Conservation (phyloP, 257 asterid species). For the Fraxinus cuspidata region DNA sequence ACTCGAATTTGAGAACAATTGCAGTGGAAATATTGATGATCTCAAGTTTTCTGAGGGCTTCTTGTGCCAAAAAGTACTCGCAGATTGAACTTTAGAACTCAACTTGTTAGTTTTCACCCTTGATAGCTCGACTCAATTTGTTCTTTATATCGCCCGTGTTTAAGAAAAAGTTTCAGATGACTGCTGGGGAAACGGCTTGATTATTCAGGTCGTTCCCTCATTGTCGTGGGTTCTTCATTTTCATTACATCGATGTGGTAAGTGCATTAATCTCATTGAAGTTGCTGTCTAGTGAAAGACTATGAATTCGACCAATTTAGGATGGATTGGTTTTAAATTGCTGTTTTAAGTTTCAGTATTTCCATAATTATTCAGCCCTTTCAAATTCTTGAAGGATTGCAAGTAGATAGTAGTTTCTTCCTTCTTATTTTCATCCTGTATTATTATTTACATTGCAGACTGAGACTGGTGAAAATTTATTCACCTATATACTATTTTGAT, state of each 20-base stretch:
- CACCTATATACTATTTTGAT: constrained; percentile 24
- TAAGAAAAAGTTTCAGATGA: too few species aligned
- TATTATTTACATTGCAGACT: constrained; percentile 22
- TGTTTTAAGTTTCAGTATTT: constrained; percentile 16
- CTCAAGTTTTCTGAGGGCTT: not conserved
- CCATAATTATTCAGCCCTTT: constrained; percentile 20
- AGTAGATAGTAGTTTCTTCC: constrained; percentile 28
- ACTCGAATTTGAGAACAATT: constrained; percentile 22
- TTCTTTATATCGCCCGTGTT: too few species aligned
- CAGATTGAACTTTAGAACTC: too few species aligned
- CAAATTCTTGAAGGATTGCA: constrained; percentile 35
- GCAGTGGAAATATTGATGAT: not conserved
- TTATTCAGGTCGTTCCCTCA: too few species aligned
- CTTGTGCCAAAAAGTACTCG: not conserved
- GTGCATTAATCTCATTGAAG: not conserved
- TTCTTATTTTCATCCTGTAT: constrained; percentile 23
- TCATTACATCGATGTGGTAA: too few species aligned
- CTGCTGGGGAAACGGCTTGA: too few species aligned
- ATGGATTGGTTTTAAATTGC: constrained; percentile 24
- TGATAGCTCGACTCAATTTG: too few species aligned
- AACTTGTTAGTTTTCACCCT: too few species aligned
- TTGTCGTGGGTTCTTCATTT: too few species aligned
- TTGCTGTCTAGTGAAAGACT: not conserved
- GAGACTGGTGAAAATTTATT: constrained; percentile 17
- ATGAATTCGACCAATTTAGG: not conserved